Conservation (phyloP, 2,329 filamentous ascomycete genomes). For the Lasiodiplodia theobromae region DNA sequence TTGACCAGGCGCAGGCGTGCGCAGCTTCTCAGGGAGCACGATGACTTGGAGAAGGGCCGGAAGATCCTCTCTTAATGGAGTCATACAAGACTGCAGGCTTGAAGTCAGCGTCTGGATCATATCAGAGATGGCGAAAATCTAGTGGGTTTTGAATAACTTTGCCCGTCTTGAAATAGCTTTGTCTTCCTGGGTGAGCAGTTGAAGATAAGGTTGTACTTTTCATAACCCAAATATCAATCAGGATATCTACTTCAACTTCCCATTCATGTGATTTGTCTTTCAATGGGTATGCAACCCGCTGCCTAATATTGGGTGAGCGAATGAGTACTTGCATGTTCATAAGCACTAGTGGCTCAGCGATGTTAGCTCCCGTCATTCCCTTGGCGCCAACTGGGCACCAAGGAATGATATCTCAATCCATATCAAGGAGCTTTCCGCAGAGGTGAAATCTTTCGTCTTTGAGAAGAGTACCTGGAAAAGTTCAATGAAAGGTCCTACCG, state of each 20-base stretch:
- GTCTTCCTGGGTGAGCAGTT: too few relatives aligned
- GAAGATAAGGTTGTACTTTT: too few relatives aligned
- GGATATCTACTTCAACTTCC: too few relatives aligned
- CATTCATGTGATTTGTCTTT: too few relatives aligned
- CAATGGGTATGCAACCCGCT: neutral
- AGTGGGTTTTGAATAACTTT: too few relatives aligned
- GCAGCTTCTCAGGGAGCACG: slow-evolving; percentile 55
- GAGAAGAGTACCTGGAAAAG: too few relatives aligned
- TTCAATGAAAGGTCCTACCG: too few relatives aligned
- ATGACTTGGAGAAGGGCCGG: slow-evolving; percentile 51
- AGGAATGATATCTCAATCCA: neutral
- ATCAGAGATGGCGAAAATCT: too few relatives aligned
- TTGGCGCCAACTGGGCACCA: neutral
- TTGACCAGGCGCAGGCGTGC: slow-evolving; percentile 50
- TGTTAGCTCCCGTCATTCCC: neutral
- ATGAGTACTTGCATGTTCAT: neutral
- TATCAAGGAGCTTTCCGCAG: neutral
- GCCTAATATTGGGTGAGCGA: neutral
- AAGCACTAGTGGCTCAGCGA: neutral
- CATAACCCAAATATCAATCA: too few relatives aligned
- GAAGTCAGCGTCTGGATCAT: neutral
- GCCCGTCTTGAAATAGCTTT: too few relatives aligned
- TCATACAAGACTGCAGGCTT: neutral
- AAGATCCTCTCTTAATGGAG: slow-evolving; percentile 37
- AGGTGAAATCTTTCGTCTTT: neutral